phyloP scores from a whole-genome alignment of 495 filamentous ascomycete species.

The Podospora fimiseda region DNA sequence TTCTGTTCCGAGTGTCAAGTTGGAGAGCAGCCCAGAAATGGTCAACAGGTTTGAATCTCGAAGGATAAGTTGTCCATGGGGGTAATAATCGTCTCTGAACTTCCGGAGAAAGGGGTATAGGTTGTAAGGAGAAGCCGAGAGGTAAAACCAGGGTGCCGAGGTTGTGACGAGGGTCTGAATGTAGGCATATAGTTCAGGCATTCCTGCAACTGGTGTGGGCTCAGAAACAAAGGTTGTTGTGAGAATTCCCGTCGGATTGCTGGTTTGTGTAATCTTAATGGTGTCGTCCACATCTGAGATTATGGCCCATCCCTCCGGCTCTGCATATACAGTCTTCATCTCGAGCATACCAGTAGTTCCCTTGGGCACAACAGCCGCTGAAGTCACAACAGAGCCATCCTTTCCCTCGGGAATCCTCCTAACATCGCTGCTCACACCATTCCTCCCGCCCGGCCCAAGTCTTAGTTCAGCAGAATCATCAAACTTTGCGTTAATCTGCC shows the following conservation, averaged over 20 bases:
- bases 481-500: slow-evolving; percentile 50
- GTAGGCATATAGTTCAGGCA: slow-evolving; percentile 74
- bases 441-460: slow-evolving; percentile 62
- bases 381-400: slow-evolving; percentile 38
- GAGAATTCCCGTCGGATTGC: slow-evolving; percentile 69
- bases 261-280: slow-evolving; percentile 84
- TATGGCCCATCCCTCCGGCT: slow-evolving; percentile 76
- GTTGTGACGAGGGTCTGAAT: slow-evolving; percentile 50
- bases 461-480: slow-evolving; percentile 45
- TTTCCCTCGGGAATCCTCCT: slow-evolving; percentile 35
- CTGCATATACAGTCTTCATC: slow-evolving; percentile 66
- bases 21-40: slow-evolving; percentile 68
- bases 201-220: slow-evolving; percentile 63
- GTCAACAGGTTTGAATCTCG: slow-evolving; percentile 87
- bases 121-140: slow-evolving; percentile 92
- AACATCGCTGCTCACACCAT: slow-evolving; percentile 62
- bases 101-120: slow-evolving; percentile 79
- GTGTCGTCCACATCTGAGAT: slow-evolving; percentile 81
- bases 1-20: slow-evolving; percentile 73
- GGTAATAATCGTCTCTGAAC: slow-evolving; percentile 66
- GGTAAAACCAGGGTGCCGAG: slow-evolving; percentile 78
- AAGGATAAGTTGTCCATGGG: slow-evolving; percentile 71
- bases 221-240: slow-evolving; percentile 73
- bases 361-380: slow-evolving; percentile 40
- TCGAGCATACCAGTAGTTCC: slow-evolving; percentile 42